Percentiles rank a stretch among this genome's conserved stretches.
phyloP scores from a whole-genome alignment of 257 asterid genomes.

The Henckelia pumila region DNA sequence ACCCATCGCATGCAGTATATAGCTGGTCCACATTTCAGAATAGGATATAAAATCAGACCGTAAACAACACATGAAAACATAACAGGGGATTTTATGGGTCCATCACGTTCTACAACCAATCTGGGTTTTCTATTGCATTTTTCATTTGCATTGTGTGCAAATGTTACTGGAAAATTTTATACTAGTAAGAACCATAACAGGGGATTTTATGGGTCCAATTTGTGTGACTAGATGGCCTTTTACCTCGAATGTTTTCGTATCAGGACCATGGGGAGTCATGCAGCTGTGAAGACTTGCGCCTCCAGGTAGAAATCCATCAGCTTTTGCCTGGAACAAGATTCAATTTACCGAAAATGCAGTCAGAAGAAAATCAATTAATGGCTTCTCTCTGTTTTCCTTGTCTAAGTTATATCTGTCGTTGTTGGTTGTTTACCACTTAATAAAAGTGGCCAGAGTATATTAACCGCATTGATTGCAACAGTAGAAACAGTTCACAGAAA shows the following conservation, averaged over 20 bases:
- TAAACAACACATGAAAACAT: neutral
- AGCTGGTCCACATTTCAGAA: neutral
- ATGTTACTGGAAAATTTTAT: no score
- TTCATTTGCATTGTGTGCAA: no score
- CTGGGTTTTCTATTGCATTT: no score
- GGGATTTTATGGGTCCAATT: no score
- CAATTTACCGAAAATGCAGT: neutral
- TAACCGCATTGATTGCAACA: slow-evolving; percentile 5
- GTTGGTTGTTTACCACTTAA: neutral
- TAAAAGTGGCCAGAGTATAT: neutral
- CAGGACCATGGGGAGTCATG: slow-evolving; percentile 99
- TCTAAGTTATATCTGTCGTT: neutral
- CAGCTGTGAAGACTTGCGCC: slow-evolving; percentile 99
- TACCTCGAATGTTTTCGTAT: slow-evolving; percentile 94
- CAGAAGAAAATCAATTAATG: slow-evolving; percentile 1
- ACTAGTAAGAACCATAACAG: no score
- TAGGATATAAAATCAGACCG: neutral
- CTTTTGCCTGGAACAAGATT: slow-evolving; percentile 75
- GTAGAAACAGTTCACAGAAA: slow-evolving; percentile 4
- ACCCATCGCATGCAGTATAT: neutral
- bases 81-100: no score
- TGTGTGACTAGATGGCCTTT: slow-evolving; percentile 11
- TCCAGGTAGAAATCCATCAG: slow-evolving; percentile 93
- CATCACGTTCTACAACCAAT: no score
- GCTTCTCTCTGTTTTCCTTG: neutral